A percentile compares a stretch with the other conserved stretches of the same genome.
Conservation (phyloP, 73 alveolate genomes). For the Effrenium voratum region DNA sequence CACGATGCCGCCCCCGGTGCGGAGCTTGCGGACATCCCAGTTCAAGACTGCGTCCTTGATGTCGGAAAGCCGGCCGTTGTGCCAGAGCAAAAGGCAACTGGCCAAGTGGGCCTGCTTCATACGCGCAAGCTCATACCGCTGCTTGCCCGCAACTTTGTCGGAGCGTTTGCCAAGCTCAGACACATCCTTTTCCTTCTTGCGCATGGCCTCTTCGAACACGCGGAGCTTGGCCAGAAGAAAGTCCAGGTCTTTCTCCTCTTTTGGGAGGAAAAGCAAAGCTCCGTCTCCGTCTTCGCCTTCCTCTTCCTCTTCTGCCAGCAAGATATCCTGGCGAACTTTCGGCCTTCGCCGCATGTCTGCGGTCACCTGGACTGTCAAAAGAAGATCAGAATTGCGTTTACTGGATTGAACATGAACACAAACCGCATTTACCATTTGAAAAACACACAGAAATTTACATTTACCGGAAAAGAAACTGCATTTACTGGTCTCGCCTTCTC, state of each 20-base stretch:
- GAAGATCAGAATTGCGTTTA: too few relatives aligned
- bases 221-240: background rate
- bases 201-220: background rate
- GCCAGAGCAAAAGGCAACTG: background rate
- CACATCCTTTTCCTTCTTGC: background rate
- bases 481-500: too few relatives aligned
- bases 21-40: background rate
- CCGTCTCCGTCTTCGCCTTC: too few relatives aligned
- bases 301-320: too few relatives aligned
- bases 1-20: background rate
- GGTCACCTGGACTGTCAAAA: too few relatives aligned
- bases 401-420: too few relatives aligned
- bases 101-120: constrained; percentile 11
- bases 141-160: background rate
- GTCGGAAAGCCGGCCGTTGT: background rate
- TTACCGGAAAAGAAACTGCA: too few relatives aligned
- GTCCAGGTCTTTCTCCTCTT: background rate
- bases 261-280: too few relatives aligned
- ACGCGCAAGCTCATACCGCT: background rate
- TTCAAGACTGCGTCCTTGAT: background rate
- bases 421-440: too few relatives aligned
- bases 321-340: too few relatives aligned
- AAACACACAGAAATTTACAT: too few relatives aligned
- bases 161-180: background rate
- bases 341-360: too few relatives aligned